phyloP scores from a whole-genome alignment of 1,139 yeast genomes.

The Tardiomyces blankii region DNA sequence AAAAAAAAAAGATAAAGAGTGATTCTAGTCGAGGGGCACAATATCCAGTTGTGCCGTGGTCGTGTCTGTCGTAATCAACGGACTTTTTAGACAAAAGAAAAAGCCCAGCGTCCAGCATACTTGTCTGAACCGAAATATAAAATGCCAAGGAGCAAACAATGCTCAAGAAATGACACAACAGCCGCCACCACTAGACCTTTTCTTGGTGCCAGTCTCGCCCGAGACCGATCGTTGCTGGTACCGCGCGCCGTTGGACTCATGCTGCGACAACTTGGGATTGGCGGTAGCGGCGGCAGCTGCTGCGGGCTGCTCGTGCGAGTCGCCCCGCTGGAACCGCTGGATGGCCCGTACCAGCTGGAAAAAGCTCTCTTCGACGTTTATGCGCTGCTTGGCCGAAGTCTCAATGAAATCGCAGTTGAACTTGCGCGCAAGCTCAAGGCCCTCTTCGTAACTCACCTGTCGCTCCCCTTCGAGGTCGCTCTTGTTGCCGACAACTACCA shows the following conservation, averaged over 20 bases:
- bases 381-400: conserved; percentile 86
- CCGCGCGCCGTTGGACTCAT: neutral
- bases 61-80: no score
- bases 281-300: neutral
- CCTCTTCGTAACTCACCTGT: conserved; percentile 66
- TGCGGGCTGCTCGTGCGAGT: neutral
- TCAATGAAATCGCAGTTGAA: conserved; percentile 80
- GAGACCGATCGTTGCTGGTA: neutral
- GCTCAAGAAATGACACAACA: conserved; percentile 5
- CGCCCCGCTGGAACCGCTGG: neutral
- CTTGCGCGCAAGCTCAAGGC: conserved; percentile 60
- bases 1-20: no score
- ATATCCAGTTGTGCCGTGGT: no score
- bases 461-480: conserved; percentile 62
- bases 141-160: no score
- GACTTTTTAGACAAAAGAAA: no score
- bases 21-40: no score
- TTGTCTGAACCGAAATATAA: no score
- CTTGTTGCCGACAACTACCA: conserved; percentile 79
- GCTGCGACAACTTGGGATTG: neutral
- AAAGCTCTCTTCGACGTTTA: conserved; percentile 91
- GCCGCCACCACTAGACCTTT: conserved; percentile 2
- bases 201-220: neutral
- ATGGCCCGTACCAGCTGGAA: conserved; percentile 5
- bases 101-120: no score